Evolutionary conservation across 257 asterid species (phyloP).

Genomic region (Cruciata laevipes): DNA sequence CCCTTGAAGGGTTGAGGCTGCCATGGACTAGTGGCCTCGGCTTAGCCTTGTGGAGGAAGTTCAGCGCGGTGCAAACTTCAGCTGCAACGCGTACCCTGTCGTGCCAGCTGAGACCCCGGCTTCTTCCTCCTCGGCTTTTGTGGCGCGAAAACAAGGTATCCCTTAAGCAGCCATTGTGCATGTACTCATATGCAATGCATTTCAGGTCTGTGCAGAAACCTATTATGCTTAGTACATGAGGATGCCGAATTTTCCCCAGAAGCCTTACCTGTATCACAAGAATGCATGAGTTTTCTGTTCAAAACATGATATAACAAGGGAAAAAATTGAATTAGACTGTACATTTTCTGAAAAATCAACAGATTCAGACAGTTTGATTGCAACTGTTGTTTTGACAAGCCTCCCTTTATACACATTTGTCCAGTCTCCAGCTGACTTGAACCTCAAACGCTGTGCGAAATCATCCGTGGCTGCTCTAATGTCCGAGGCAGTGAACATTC

Average conservation of each 20-base stretch:
- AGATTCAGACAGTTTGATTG: conserved; percentile 35
- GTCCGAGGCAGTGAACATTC: conserved; percentile 50
- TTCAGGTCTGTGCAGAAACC: conserved; percentile 61
- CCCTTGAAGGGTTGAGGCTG: conserved; percentile 46
- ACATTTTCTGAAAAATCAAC: conserved; percentile 39
- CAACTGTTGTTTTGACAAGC: conserved; percentile 37
- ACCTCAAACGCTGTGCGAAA: conserved; percentile 39
- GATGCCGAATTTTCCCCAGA: conserved; percentile 45
- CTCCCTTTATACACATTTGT: conserved; percentile 44
- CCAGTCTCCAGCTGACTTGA: conserved; percentile 40
- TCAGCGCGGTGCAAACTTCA: conserved; percentile 47
- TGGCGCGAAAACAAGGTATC: conserved; percentile 38
- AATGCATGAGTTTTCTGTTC: neutral
- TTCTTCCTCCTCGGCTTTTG: conserved; percentile 25
- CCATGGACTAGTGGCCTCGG: conserved; percentile 53
- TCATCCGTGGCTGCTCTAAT: conserved; percentile 52
- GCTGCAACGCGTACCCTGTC: conserved; percentile 44
- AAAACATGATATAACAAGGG: neutral
- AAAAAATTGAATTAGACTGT: neutral
- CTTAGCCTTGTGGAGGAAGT: conserved; percentile 55
- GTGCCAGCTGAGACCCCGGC: conserved; percentile 43
- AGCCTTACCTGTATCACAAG: conserved; percentile 40
- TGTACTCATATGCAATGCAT: conserved; percentile 52
- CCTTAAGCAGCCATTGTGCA: conserved; percentile 50
- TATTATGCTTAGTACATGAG: conserved; percentile 42